phyloP scores from a whole-genome alignment of 2,329 filamentous ascomycete genomes.

The Aspergillus floridensis region DNA sequence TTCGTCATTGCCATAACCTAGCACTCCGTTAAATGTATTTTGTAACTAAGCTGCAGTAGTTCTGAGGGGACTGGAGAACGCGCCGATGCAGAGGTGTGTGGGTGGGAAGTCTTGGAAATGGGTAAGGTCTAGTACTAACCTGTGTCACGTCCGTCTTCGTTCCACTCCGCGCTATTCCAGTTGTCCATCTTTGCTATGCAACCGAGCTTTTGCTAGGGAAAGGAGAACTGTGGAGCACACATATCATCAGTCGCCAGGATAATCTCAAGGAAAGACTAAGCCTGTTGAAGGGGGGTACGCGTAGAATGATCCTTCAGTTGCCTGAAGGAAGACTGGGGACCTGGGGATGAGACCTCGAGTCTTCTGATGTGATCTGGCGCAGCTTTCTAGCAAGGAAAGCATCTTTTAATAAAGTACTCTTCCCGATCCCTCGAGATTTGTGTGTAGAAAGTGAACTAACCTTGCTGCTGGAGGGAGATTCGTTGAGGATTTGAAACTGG shows the following conservation, averaged over 20 bases:
- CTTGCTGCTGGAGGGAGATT: background rate
- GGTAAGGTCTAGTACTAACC: background rate
- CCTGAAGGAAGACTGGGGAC: background rate
- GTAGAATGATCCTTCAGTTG: background rate
- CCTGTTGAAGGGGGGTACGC: background rate
- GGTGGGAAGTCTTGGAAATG: background rate
- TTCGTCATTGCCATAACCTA: conserved; percentile 17
- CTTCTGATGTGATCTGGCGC: background rate
- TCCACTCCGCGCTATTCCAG: background rate
- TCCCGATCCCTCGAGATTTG: background rate
- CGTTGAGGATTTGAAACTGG: background rate
- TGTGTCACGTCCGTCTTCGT: background rate
- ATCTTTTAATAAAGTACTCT: background rate
- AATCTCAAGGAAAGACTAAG: background rate
- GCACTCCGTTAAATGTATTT: background rate
- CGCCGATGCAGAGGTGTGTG: background rate
- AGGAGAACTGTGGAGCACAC: background rate
- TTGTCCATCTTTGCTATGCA: background rate
- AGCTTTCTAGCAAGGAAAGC: background rate
- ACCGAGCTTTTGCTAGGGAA: background rate
- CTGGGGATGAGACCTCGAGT: background rate
- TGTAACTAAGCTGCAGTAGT: background rate
- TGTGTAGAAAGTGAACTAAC: background rate
- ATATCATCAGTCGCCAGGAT: background rate
- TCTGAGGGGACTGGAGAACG: background rate